A percentile compares a stretch with the other conserved stretches of the same genome.
These are phyloP conservation scores for Yamadazyma aaseri DNA, from an alignment of 1,139 yeast species.

Conservation along the genomic window DNA sequence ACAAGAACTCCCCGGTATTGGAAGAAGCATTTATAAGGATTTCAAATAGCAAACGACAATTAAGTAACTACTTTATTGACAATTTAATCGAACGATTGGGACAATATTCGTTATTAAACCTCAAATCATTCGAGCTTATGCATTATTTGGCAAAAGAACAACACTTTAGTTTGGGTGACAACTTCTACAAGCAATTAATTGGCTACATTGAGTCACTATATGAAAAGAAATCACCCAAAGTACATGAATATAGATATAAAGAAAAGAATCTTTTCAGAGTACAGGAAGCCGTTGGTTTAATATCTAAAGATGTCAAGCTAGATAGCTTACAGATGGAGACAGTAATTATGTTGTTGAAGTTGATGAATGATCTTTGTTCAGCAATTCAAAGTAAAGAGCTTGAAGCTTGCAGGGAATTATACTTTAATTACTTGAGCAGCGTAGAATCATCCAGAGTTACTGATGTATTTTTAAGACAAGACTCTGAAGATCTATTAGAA, in stretches of 20 bases:
- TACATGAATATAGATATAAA: conserved; percentile 36
- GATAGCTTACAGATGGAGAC: conserved; percentile 7
- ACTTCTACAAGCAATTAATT: conserved; percentile 22
- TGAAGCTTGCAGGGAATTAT: background rate
- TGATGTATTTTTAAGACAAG: conserved; percentile 11
- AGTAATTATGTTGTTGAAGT: conserved; percentile 19
- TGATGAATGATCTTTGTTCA: conserved; percentile 25
- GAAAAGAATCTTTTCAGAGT: conserved; percentile 32
- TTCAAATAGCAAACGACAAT: conserved; percentile 7
- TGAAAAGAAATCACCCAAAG: conserved; percentile 26
- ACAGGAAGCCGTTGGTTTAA: conserved; percentile 16
- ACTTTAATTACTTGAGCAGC: conserved; percentile 1
- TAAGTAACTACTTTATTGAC: conserved; percentile 2
- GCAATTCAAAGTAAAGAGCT: conserved; percentile 12
- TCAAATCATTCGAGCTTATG: conserved; percentile 26
- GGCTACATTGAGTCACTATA: conserved; percentile 31
- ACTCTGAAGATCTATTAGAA: conserved; percentile 9
- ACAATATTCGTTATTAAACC: conserved; percentile 15
- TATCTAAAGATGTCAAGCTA: conserved; percentile 2
- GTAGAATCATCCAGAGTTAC: conserved; percentile 3
- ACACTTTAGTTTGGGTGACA: conserved; percentile 17
- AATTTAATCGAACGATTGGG: conserved; percentile 21
- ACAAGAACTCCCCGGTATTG: conserved; percentile 7
- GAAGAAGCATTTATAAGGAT: conserved; percentile 14
- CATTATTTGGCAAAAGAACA: conserved; percentile 9